A percentile compares a stretch with the other conserved stretches of the same genome.
These are phyloP conservation scores for Priceomyces haplophilus DNA, from an alignment of 805 yeast genomes.

Conservation along the genomic window DNA sequence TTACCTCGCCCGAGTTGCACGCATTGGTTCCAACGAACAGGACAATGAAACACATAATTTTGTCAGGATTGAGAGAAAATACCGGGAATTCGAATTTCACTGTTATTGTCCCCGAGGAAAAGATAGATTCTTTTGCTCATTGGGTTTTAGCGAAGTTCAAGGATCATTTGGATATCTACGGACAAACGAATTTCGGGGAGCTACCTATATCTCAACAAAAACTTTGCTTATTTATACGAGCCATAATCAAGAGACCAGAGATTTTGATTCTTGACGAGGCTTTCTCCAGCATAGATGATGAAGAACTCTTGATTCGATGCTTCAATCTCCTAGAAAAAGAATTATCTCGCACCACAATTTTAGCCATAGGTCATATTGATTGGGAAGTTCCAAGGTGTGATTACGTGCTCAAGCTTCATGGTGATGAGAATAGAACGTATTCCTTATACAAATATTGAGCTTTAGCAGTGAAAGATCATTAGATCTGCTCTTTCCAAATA, in stretches of 20 bases:
- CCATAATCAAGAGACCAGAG: constrained; percentile 74
- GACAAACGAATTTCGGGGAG: constrained; percentile 47
- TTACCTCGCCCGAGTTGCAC: constrained; percentile 90
- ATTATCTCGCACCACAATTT: constrained; percentile 52
- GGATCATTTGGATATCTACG: constrained; percentile 30
- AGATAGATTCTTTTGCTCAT: constrained; percentile 14
- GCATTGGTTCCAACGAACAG: constrained; percentile 68
- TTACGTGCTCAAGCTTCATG: constrained; percentile 29
- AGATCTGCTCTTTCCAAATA: no score
- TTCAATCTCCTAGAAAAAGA: constrained; percentile 25
- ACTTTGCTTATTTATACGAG: constrained; percentile 68
- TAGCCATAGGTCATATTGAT: constrained; percentile 79
- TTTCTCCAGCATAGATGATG: constrained; percentile 81
- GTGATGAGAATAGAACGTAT: constrained; percentile 26
- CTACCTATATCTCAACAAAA: constrained; percentile 74
- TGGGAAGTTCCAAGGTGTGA: constrained; percentile 78
- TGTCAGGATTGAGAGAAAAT: constrained; percentile 61
- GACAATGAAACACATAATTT: constrained; percentile 54
- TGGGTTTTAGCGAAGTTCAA: constrained; percentile 20
- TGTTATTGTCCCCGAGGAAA: constrained; percentile 34
- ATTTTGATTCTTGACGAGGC: constrained; percentile 88
- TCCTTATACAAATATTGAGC: constrained; percentile 13
- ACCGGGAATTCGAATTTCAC: constrained; percentile 61
- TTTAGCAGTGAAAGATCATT: no score
- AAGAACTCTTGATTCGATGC: constrained; percentile 31